Base-by-base conservation (phyloP, 2,329 filamentous ascomycete species). In the Ophiostoma sp. region DNA sequence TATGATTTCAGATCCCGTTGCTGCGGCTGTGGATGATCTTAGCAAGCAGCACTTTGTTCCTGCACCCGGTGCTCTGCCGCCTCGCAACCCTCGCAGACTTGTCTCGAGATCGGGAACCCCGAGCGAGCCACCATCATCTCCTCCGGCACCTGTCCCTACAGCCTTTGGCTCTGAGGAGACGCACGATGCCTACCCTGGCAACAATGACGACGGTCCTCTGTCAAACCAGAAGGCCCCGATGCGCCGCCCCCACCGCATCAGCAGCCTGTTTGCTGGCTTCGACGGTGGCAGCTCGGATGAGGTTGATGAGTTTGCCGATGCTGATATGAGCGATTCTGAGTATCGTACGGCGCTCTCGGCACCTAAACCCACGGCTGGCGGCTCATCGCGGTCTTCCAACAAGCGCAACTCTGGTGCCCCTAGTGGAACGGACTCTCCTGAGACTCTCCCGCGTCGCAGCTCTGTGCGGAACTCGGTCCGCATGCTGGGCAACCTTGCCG, bases 191-290 rank as follows among this genome's bases (percentile, higher is more conserved):
- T 95, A 94, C 79, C 91, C 92, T 1, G 92, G 91, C 0, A 93
- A 94, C 80, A 94, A 95, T 78, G 93, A 96, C 78, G 91, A 95
- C 78, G 92, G 92, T 0, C 92, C 92, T 1, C 82, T 94, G 55
- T 90, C 90, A 1, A 83, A 81, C 72, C 85, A 88, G 17, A 87
- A 86, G 71, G 86, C 87, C 1, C 87, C 90, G 1, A 85, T 92
- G 79, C 88, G 91, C 74, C 88, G 91, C 19, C 92, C 93, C 0
- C 90, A 92, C 78, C 87, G 93, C 72, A 91, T 93, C 68, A 95
- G 92, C 81, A 96, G 93, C 79, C 84, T 97, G n/a, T 96, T 96
- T 81, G 92, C 93, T 42, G 93, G 93, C 0, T 96, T 97, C 77
- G 93, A 95, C 64, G 89, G 89, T 15, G 86, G 85, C 61, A 93